Evolutionary conservation across 106 monocot species (phyloP).

Genomic region (Dendrobium nobile): DNA sequence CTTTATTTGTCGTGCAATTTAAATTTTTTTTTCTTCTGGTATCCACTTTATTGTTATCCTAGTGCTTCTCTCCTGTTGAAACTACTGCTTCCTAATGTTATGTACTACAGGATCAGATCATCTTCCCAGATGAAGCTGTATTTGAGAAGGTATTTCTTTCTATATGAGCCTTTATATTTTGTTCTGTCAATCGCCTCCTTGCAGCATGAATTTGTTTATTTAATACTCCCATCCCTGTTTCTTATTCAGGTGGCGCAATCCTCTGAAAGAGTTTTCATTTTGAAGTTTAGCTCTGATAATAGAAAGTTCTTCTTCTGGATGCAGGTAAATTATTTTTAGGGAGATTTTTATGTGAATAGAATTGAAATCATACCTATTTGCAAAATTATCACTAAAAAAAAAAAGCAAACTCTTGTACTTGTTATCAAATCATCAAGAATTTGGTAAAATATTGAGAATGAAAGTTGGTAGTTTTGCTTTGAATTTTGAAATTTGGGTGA

Average conservation of each 20-base stretch:
- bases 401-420: not conserved
- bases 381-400: not conserved
- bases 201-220: not conserved
- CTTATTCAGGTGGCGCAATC: conserved; percentile 73
- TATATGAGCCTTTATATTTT: not conserved
- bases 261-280: conserved; percentile 82
- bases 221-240: not conserved
- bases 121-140: conserved; percentile 88
- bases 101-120: conserved; percentile 78
- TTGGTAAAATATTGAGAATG: not conserved
- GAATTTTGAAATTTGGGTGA: no score
- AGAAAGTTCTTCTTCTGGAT: conserved; percentile 98
- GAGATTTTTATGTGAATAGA: not conserved
- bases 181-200: not conserved
- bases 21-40: not conserved
- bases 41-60: not conserved
- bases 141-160: conserved; percentile 74
- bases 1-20: not conserved
- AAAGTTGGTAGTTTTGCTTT: no score
- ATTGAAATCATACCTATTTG: not conserved
- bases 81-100: conserved; percentile 19
- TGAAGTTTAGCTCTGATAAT: conserved; percentile 83
- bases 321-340: conserved; percentile 48
- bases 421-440: not conserved
- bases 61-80: not conserved